phyloP scores from a whole-genome alignment of 2,329 filamentous ascomycete genomes.

The Pseudogymnoascus sp. region DNA sequence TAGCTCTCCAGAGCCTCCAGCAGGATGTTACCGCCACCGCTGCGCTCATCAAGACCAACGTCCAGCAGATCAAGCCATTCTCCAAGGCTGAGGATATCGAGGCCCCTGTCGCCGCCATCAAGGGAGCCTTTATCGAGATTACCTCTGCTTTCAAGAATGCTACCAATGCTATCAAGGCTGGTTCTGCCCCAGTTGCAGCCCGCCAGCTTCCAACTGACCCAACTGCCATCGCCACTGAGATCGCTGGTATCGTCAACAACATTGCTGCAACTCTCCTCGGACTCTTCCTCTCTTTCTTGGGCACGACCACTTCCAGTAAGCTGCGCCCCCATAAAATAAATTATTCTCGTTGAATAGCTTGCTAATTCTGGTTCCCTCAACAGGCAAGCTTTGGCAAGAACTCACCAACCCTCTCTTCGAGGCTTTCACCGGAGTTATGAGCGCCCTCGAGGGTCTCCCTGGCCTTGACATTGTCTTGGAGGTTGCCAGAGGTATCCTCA shows the following conservation, averaged over 20 bases:
- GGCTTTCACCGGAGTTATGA: background rate
- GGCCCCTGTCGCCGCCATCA: background rate
- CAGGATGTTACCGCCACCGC: background rate
- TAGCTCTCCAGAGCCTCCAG: background rate
- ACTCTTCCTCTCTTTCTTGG: conserved; percentile 2
- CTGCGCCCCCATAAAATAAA: too few relatives aligned
- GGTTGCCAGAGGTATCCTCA: background rate
- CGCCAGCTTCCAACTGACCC: background rate
- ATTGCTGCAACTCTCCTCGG: background rate
- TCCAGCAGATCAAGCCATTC: background rate
- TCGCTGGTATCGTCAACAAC: background rate
- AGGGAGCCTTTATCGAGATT: background rate
- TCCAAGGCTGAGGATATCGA: background rate
- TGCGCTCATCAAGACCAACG: background rate
- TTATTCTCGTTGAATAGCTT: background rate
- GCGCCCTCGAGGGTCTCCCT: background rate
- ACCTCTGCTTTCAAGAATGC: background rate
- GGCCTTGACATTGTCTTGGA: background rate
- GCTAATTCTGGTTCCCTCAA: background rate
- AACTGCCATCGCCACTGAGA: background rate
- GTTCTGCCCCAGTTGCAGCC: background rate
- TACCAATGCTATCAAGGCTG: background rate
- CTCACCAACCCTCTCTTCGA: background rate
- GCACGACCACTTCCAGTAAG: background rate
- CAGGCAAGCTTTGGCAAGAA: background rate